phyloP scores from a whole-genome alignment of 2,329 filamentous ascomycete genomes.

The Aspergillus amoenus region DNA sequence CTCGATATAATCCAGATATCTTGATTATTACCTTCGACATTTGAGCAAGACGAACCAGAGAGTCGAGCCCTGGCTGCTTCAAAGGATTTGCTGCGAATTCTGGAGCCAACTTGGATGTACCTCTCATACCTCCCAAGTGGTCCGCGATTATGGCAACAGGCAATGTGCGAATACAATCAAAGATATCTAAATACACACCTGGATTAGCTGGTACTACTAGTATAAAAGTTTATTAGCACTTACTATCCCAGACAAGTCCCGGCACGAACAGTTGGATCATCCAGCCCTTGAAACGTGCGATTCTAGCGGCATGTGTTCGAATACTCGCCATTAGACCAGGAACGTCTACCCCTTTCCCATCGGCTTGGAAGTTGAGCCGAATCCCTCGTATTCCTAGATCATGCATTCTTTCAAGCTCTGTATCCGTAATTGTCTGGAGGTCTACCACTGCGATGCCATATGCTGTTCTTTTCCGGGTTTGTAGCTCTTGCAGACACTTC shows the following conservation, averaged over 20 bases:
- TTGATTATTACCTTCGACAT: neutral
- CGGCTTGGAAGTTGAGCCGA: conserved; percentile 2
- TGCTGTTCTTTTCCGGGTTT: neutral
- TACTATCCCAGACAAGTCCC: neutral
- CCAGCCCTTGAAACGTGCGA: neutral
- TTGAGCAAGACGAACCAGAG: neutral
- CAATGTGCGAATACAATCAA: neutral
- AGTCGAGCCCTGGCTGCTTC: neutral
- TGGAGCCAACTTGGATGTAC: neutral
- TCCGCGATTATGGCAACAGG: neutral
- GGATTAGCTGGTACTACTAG: neutral
- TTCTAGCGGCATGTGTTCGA: neutral
- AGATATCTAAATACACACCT: neutral
- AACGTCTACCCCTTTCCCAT: neutral
- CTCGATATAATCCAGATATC: neutral
- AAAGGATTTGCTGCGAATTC: neutral
- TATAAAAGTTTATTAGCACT: neutral
- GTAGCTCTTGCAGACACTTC: conserved; percentile 1
- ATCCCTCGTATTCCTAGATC: neutral
- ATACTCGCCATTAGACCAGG: neutral
- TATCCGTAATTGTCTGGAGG: neutral
- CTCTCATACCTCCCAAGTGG: conserved; percentile 2
- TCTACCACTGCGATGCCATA: conserved; percentile 1
- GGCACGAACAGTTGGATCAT: conserved; percentile 7
- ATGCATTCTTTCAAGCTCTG: neutral